A percentile compares a stretch with the other conserved stretches of the same genome.
These are phyloP conservation scores for Xylariaceae sp. DNA, from an alignment of 2,329 filamentous ascomycete species.

Conservation along the genomic window DNA sequence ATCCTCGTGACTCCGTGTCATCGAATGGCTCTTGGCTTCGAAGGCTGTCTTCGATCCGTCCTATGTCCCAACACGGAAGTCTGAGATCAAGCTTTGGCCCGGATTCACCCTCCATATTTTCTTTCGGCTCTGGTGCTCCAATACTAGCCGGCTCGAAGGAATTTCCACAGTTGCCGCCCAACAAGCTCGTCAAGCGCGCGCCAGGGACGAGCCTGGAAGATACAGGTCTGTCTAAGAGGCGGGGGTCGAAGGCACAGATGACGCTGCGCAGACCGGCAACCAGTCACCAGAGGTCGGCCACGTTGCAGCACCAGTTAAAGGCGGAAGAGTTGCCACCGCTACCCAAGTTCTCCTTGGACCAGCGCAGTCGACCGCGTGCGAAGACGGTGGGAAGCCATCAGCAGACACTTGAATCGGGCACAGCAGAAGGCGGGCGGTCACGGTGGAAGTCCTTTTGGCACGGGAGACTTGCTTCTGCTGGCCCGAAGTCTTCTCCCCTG, in stretches of 20 bases:
- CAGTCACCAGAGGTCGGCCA: conserved; percentile 71
- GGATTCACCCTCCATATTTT: conserved; percentile 61
- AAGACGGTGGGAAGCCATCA: conserved; percentile 23
- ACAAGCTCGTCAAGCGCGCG: conserved; percentile 73
- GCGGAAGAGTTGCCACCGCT: conserved; percentile 21
- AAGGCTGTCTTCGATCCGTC: conserved; percentile 62
- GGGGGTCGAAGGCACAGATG: conserved; percentile 54
- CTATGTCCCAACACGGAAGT: conserved; percentile 59
- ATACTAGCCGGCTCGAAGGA: conserved; percentile 46
- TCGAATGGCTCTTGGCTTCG: conserved; percentile 67
- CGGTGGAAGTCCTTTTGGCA: conserved; percentile 57
- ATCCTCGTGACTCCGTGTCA: conserved; percentile 51
- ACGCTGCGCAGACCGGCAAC: conserved; percentile 69
- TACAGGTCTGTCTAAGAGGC: conserved; percentile 38
- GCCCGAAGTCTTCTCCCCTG: conserved; percentile 20
- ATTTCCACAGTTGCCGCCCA: conserved; percentile 48
- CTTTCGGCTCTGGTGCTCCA: conserved; percentile 60
- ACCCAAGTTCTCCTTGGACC: conserved; percentile 30
- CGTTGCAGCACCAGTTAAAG: conserved; percentile 49
- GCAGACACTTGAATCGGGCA: conserved; percentile 11
- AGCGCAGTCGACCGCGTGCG: conserved; percentile 30
- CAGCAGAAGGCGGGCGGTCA: conserved; percentile 15
- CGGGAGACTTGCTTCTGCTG: conserved; percentile 29
- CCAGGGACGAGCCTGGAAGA: conserved; percentile 48
- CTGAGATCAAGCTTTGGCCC: conserved; percentile 58